Conservation (phyloP, 805 yeast genomes). For the Huiozyma sinensis region DNA sequence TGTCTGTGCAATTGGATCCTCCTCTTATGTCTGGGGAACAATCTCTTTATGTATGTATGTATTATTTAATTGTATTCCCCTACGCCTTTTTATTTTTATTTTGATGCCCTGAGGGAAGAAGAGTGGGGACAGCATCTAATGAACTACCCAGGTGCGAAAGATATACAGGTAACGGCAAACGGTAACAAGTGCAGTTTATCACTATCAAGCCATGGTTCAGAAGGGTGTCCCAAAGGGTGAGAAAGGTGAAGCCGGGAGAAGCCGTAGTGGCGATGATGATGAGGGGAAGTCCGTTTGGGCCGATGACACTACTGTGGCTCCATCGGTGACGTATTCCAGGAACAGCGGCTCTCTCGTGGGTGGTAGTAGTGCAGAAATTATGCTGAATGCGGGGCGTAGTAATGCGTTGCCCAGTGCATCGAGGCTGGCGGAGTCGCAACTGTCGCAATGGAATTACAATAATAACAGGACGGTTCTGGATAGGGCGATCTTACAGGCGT, state of each 20-base stretch:
- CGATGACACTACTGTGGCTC: slow-evolving; percentile 4
- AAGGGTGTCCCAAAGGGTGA: neutral
- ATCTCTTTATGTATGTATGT: too few species aligned
- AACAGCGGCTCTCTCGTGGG: too few species aligned
- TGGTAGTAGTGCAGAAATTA: too few species aligned
- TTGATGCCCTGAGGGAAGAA: neutral
- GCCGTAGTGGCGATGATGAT: neutral
- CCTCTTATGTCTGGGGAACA: too few species aligned
- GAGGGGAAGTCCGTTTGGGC: neutral
- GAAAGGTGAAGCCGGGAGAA: neutral
- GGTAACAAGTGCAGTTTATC: too few species aligned
- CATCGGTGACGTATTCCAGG: slow-evolving; percentile 6
- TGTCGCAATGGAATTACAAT: slow-evolving; percentile 69
- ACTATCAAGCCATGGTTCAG: neutral
- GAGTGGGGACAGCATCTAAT: too few species aligned
- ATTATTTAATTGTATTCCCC: too few species aligned
- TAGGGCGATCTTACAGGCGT: slow-evolving; percentile 45
- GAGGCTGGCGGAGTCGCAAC: slow-evolving; percentile 24
- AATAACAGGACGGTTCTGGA: slow-evolving; percentile 57
- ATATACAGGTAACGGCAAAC: too few species aligned
- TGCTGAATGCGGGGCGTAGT: too few species aligned
- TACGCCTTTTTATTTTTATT: too few species aligned
- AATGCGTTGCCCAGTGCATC: slow-evolving; percentile 4
- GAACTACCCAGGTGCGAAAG: too few species aligned
- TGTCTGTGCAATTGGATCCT: too few species aligned